Percentiles rank a stretch among this genome's conserved stretches.
These are phyloP conservation scores for Skeletonema costatum DNA, from an alignment of 108 stramenopile genomes.

Conservation along the genomic window DNA sequence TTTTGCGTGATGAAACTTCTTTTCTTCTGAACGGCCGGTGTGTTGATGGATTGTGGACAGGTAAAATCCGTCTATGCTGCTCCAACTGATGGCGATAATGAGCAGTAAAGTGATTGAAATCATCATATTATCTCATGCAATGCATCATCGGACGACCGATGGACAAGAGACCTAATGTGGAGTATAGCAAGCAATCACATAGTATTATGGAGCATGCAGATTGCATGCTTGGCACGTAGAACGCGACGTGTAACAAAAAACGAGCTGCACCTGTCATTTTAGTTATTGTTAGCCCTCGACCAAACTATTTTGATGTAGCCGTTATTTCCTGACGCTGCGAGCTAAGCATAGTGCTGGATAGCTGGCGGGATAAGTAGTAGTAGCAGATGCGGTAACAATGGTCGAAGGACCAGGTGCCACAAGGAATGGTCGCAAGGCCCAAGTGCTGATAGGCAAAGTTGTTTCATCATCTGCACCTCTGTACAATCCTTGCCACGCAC, in stretches of 20 bases:
- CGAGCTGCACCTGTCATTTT: no score
- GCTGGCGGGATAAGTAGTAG: no score
- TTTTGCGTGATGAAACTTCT: background rate
- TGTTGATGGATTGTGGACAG: background rate
- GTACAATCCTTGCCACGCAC: background rate
- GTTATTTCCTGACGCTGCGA: background rate
- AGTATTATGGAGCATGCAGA: no score
- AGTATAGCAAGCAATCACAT: no score
- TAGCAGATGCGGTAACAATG: constrained; percentile 27
- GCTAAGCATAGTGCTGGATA: no score
- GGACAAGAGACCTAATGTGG: no score
- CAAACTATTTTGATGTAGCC: no score
- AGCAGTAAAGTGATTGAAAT: background rate
- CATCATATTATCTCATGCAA: background rate
- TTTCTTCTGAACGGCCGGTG: background rate
- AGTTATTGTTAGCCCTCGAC: no score
- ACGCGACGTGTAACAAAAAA: no score
- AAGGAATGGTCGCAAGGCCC: constrained; percentile 56
- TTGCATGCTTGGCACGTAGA: no score
- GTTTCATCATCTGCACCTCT: constrained; percentile 1
- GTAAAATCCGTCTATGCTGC: background rate
- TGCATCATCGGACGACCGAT: no score
- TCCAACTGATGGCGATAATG: background rate
- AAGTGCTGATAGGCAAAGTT: constrained; percentile 34
- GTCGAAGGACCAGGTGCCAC: constrained; percentile 73